Conservation (phyloP, 1,284 basidiomycete species). For the Tilletia caries region DNA sequence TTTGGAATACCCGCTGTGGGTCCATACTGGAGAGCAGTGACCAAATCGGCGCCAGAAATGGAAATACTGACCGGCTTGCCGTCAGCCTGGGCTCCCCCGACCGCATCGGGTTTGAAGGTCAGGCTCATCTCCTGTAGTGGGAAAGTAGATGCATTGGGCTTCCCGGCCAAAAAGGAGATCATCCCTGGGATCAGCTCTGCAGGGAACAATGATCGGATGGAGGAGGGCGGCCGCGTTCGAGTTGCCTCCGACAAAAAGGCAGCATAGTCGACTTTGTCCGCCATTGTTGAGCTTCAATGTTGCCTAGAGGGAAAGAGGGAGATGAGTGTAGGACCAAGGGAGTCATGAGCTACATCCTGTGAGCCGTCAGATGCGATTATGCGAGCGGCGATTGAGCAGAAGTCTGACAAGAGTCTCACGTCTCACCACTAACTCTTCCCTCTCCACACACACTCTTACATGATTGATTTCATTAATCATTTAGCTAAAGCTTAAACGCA, state of each 20-base stretch:
- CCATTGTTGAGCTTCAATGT: too few species aligned
- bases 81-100: constrained; percentile 26
- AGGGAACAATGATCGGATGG: constrained; percentile 66
- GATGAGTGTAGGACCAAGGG: too few species aligned
- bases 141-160: constrained; percentile 83
- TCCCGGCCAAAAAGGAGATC: constrained; percentile 69
- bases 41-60: constrained; percentile 50
- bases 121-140: constrained; percentile 73
- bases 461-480: too few species aligned
- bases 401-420: too few species aligned
- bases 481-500: too few species aligned
- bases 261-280: not conserved
- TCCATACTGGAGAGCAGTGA: constrained; percentile 57
- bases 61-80: constrained; percentile 32
- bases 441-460: too few species aligned
- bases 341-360: too few species aligned
- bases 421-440: too few species aligned
- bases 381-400: too few species aligned
- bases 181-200: constrained; percentile 74
- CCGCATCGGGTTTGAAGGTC: constrained; percentile 55
- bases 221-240: constrained; percentile 18
- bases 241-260: constrained; percentile 1
- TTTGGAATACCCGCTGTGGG: constrained; percentile 68
- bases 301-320: too few species aligned
- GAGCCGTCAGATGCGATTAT: too few species aligned